Percentiles rank a stretch among this genome's conserved stretches.
Evolutionary conservation across 1,284 basidiomycete genomes (phyloP).

Genomic region (Peniophora sp.): DNA sequence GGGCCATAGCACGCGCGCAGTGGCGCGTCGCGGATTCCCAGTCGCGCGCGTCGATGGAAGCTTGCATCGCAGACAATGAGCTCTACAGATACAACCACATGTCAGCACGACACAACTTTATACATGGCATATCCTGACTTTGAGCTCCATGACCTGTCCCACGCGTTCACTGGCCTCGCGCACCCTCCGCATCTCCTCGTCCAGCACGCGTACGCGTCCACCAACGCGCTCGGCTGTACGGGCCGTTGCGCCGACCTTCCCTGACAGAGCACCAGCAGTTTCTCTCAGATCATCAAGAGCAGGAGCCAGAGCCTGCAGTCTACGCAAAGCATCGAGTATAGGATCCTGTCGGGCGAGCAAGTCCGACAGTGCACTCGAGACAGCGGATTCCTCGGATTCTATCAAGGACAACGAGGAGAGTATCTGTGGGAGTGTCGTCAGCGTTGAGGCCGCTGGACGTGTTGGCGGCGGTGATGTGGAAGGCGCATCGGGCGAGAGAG

Average conservation of each 20-base stretch:
- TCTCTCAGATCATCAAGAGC: conserved; percentile 53
- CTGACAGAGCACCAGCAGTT: conserved; percentile 53
- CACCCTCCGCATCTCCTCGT: conserved; percentile 87
- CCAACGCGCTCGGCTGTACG: conserved; percentile 87
- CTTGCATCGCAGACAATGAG: conserved; percentile 69
- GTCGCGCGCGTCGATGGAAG: conserved; percentile 78
- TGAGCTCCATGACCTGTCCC: conserved; percentile 83
- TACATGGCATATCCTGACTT: conserved; percentile 31
- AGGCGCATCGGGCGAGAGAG: not conserved
- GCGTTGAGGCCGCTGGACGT: conserved; percentile 4
- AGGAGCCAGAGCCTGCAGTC: conserved; percentile 57
- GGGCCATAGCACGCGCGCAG: conserved; percentile 83
- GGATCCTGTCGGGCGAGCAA: conserved; percentile 65
- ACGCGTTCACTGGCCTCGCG: conserved; percentile 81
- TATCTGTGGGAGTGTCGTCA: conserved; percentile 61
- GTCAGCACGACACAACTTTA: conserved; percentile 1
- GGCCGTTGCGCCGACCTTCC: conserved; percentile 61
- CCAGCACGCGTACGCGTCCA: conserved; percentile 78
- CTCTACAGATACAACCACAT: conserved; percentile 37
- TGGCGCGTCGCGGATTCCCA: conserved; percentile 94
- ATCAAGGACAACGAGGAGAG: conserved; percentile 65
- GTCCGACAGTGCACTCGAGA: conserved; percentile 70
- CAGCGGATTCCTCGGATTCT: conserved; percentile 69
- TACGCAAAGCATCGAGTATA: conserved; percentile 55
- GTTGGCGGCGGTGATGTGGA: not conserved